Evolutionary conservation across 495 filamentous ascomycete species (phyloP), one percentile per base, ranked within the genome.

Genomic region (Hypoxylon fuscum): DNA sequence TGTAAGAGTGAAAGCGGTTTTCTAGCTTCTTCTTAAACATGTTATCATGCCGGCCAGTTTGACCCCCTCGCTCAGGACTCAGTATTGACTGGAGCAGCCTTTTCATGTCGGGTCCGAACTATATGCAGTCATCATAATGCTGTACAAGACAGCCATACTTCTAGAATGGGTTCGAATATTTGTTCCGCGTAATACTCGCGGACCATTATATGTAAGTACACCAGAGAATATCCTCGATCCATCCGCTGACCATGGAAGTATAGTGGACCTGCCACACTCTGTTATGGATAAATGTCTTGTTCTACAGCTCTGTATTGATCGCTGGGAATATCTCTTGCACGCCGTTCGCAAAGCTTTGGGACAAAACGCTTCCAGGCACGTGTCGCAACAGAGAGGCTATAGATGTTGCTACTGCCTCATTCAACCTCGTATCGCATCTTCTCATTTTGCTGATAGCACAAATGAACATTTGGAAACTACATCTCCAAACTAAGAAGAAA

Each of bases 261-360:
- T 27, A 60, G 56, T 64, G 35, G 6, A 56, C 65, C 5, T 68
- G 70, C 17, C 76, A 72, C 46, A 49, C 62, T 14, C 55, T 74
- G 1, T 72, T 81, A 37, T 69, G 60, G 6, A 27, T 80, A 1
- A 77, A 79, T 35, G 45, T 74, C 5, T 9, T 73, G 0, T 79
- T 80, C 49, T 59, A 78, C 22, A 46, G 77, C 14, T 63, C 74
- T 2, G 77, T 74, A 40, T 54, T 79, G 2, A 46, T 84, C 22
- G 72, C 76, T 2, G 71, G 70, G 0, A 72, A 77, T 8, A 78
- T 82, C 32, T 70, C 75, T 35, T 84, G 81, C 55, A 31, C 40
- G 1, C 79, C 79, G 1, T 53, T 29, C 23, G 27, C 46, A n/a
- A 12, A 45, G 9, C 59, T 68, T 14, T 77, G 74, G 74, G 52